phyloP scores from a whole-genome alignment of 2,329 filamentous ascomycete genomes.

The Cytospora leucostoma region DNA sequence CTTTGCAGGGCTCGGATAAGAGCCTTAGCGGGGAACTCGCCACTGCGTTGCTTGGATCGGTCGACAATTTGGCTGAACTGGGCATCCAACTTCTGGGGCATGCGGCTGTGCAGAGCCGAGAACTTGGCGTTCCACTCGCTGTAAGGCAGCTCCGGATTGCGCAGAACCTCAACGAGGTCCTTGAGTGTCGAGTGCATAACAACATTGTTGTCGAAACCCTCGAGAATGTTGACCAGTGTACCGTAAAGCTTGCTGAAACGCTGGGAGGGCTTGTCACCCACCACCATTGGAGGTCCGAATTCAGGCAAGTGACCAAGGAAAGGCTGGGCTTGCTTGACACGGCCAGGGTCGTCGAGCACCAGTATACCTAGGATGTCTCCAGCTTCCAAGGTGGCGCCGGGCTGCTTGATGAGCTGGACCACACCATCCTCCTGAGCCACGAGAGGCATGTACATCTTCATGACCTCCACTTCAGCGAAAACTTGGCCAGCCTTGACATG shows the following conservation, averaged over 20 bases:
- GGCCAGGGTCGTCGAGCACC: conserved; percentile 89
- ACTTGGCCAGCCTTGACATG: conserved; percentile 91
- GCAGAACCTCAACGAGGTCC: conserved; percentile 86
- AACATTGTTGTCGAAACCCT: conserved; percentile 95
- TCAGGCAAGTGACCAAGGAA: conserved; percentile 90
- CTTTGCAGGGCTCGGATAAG: conserved; percentile 80
- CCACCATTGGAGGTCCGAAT: conserved; percentile 80
- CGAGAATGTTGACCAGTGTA: conserved; percentile 83
- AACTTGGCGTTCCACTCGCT: conserved; percentile 96
- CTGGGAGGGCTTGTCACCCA: conserved; percentile 90
- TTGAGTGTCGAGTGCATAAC: conserved; percentile 88
- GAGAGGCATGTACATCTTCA: conserved; percentile 99
- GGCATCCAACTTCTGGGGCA: conserved; percentile 89
- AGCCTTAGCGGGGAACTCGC: conserved; percentile 90
- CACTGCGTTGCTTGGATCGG: conserved; percentile 71
- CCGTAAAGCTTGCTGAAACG: conserved; percentile 75
- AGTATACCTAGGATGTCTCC: conserved; percentile 98
- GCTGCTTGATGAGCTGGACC: conserved; percentile 98
- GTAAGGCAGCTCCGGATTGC: conserved; percentile 87
- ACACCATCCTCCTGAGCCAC: conserved; percentile 93
- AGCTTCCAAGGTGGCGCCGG: conserved; percentile 94
- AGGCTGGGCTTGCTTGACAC: conserved; percentile 93
- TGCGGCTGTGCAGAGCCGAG: conserved; percentile 93
- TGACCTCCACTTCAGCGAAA: conserved; percentile 97
- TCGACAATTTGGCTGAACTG: conserved; percentile 85